Evolutionary conservation across 495 filamentous ascomycete species (phyloP).

Genomic region (Penicillium paxilli): DNA sequence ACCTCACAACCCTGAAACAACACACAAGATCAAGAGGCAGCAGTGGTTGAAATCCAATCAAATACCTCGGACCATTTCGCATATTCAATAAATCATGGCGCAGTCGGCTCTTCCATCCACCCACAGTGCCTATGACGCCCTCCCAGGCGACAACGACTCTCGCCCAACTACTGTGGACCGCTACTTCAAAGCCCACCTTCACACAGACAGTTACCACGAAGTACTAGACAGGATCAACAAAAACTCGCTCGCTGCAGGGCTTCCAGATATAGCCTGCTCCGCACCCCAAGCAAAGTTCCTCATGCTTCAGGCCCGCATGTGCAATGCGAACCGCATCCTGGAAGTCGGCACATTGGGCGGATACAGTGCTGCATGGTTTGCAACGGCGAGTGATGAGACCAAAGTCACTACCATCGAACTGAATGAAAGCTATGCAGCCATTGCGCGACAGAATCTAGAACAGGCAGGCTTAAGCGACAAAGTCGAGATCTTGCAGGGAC

Average conservation of each 20-base stretch:
- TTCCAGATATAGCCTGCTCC: background rate
- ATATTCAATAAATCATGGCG: background rate
- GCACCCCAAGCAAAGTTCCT: background rate
- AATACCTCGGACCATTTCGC: background rate
- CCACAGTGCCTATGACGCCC: background rate
- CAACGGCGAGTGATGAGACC: background rate
- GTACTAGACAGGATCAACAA: background rate
- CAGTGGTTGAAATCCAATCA: background rate
- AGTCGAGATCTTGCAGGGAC: background rate
- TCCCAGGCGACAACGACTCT: background rate
- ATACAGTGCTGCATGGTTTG: background rate
- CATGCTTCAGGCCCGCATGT: slow-evolving; percentile 2
- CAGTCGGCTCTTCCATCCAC: background rate
- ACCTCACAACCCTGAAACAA: too few species aligned
- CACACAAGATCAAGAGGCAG: too few species aligned
- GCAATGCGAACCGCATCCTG: background rate
- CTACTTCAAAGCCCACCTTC: slow-evolving; percentile 1
- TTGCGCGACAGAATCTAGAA: background rate
- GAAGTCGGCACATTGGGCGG: slow-evolving; percentile 1
- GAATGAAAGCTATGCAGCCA: background rate
- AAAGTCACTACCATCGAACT: background rate
- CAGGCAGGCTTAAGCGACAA: background rate
- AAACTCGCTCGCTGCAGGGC: background rate
- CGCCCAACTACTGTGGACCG: background rate
- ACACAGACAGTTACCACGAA: background rate